Percentiles rank a stretch among this genome's conserved stretches.
Evolutionary conservation across 2,329 filamentous ascomycete genomes (phyloP).

Genomic region (Ilyonectria destructans): DNA sequence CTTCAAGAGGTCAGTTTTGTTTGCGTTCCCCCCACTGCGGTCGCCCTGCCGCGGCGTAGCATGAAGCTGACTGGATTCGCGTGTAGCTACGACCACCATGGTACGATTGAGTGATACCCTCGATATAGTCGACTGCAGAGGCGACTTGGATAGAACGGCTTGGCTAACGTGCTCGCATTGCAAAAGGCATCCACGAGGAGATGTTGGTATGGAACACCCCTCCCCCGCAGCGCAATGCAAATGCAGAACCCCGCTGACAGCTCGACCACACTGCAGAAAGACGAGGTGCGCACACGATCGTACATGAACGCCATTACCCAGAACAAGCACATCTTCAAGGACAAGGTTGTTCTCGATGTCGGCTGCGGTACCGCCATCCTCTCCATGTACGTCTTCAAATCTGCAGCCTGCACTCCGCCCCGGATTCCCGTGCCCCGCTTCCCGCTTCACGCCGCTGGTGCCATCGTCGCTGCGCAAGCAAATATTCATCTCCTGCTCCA

Average conservation of each 20-base stretch:
- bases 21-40: slow-evolving; percentile 28
- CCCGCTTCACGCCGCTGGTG: slow-evolving; percentile 5
- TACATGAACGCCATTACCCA: slow-evolving; percentile 99
- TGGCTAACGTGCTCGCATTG: slow-evolving; percentile 51
- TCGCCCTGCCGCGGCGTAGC: background rate
- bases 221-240: slow-evolving; percentile 35
- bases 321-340: slow-evolving; percentile 94
- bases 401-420: slow-evolving; percentile 21
- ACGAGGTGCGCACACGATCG: slow-evolving; percentile 95
- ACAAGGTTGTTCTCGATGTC: slow-evolving; percentile 91
- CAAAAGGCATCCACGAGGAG: slow-evolving; percentile 92
- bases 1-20: slow-evolving; percentile 86
- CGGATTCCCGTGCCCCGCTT: slow-evolving; percentile 6
- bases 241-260: slow-evolving; percentile 42
- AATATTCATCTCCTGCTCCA: background rate
- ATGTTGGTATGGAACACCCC: slow-evolving; percentile 84
- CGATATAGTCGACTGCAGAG: slow-evolving; percentile 49
- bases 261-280: slow-evolving; percentile 77
- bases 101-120: slow-evolving; percentile 63
- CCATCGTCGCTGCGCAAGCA: background rate
- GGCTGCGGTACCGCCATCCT: slow-evolving; percentile 98
- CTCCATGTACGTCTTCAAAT: slow-evolving; percentile 82
- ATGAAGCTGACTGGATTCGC: slow-evolving; percentile 54
- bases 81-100: slow-evolving; percentile 95
- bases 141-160: slow-evolving; percentile 17